Conservation (phyloP, 106 monocot species). For the Narthecium ossifragum region DNA sequence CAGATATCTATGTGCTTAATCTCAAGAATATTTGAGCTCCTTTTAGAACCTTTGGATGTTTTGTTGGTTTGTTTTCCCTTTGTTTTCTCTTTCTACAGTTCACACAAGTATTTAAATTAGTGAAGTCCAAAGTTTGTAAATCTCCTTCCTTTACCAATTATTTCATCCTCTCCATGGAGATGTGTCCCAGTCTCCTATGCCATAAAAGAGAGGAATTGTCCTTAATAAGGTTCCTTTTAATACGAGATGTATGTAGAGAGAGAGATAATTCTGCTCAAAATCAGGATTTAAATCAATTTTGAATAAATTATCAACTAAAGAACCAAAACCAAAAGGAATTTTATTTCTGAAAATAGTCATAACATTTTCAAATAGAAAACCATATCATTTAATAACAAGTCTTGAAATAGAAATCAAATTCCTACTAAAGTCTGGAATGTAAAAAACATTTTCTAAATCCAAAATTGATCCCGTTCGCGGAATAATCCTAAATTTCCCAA, state of each 20-base stretch:
- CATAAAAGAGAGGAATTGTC: constrained; percentile 1
- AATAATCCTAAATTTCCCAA: too few relatives aligned
- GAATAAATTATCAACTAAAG: constrained; percentile 2
- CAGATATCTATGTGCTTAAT: too few relatives aligned
- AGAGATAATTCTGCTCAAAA: background rate
- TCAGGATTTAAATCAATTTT: background rate
- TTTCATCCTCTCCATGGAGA: constrained; percentile 4
- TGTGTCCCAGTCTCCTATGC: constrained; percentile 16
- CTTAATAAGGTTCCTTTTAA: background rate
- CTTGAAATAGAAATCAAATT: constrained; percentile 17
- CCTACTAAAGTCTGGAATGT: constrained; percentile 1
- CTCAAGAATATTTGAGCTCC: background rate
- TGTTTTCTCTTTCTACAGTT: constrained; percentile 6
- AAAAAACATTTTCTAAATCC: too few relatives aligned
- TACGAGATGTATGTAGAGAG: background rate
- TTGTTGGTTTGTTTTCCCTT: constrained; percentile 15
- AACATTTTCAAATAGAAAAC: background rate
- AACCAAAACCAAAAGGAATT: background rate
- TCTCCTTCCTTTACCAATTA: background rate
- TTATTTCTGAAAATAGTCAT: background rate
- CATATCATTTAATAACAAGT: background rate
- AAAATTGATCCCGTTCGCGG: too few relatives aligned
- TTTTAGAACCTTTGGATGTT: background rate
- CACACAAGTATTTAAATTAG: constrained; percentile 9
- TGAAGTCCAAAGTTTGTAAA: constrained; percentile 6